Percentiles rank a stretch among this genome's conserved stretches.
Conservation (phyloP, 768 basidiomycete species). For the Boletus tomentosulus region DNA sequence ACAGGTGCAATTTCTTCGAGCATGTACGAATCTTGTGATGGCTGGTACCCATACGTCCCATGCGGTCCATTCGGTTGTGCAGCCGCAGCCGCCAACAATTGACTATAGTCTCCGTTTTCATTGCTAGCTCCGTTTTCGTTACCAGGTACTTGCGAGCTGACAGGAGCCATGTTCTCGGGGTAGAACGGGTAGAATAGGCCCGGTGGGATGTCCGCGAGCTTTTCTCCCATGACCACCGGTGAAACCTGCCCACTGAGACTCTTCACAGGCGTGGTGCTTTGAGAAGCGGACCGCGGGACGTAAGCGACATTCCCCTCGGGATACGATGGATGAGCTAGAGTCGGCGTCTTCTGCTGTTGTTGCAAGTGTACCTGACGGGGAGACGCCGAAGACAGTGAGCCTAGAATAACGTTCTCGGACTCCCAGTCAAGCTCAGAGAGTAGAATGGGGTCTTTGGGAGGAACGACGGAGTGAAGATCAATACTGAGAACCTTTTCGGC, state of each 20-base stretch:
- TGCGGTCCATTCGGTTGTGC: slow-evolving; percentile 51
- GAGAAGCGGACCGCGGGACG: slow-evolving; percentile 23
- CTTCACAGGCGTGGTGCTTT: slow-evolving; percentile 31
- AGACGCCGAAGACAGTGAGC: slow-evolving; percentile 22
- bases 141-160: slow-evolving; percentile 14
- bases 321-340: slow-evolving; percentile 32
- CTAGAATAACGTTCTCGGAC: slow-evolving; percentile 30
- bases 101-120: slow-evolving; percentile 42
- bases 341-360: slow-evolving; percentile 37
- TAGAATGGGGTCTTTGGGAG: slow-evolving; percentile 38
- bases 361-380: slow-evolving; percentile 27
- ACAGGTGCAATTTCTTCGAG: slow-evolving; percentile 59
- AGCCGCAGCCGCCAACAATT: slow-evolving; percentile 55
- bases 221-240: slow-evolving; percentile 25
- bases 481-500: slow-evolving; percentile 78
- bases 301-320: slow-evolving; percentile 31
- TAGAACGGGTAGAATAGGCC: slow-evolving; percentile 77
- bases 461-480: slow-evolving; percentile 54
- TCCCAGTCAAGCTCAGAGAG: slow-evolving; percentile 46
- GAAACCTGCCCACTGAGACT: slow-evolving; percentile 14
- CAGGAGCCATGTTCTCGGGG: slow-evolving; percentile 45
- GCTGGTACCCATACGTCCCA: slow-evolving; percentile 51
- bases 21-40: slow-evolving; percentile 61
- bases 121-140: slow-evolving; percentile 18
- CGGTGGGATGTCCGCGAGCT: slow-evolving; percentile 63